A percentile compares a stretch with the other conserved stretches of the same genome.
These are phyloP conservation scores for Candida anutae DNA, from an alignment of 1,139 yeast species.

Conservation along the genomic window DNA sequence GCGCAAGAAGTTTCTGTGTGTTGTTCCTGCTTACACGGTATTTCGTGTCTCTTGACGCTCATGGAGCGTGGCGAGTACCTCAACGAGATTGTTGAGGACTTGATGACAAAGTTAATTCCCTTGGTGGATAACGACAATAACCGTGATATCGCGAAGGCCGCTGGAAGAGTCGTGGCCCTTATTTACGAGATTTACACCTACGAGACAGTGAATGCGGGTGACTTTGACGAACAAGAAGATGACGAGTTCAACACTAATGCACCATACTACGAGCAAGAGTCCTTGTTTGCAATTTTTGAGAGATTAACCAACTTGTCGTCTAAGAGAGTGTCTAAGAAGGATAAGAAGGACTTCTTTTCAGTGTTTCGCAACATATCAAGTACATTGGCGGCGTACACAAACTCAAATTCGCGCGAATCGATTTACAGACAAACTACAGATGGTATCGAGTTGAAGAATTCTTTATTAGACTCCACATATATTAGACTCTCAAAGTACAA, in stretches of 20 bases:
- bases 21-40: conserved; percentile 40
- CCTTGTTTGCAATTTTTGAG: conserved; percentile 36
- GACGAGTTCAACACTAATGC: conserved; percentile 37
- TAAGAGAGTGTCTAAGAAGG: conserved; percentile 53
- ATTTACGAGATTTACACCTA: conserved; percentile 53
- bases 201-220: conserved; percentile 21
- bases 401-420: conserved; percentile 27
- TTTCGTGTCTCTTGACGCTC: conserved; percentile 39
- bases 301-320: conserved; percentile 46
- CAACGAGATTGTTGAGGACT: conserved; percentile 34
- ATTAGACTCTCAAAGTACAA: conserved; percentile 49
- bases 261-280: conserved; percentile 55
- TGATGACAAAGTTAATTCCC: conserved; percentile 30
- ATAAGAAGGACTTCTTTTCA: conserved; percentile 53
- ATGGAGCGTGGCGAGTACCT: conserved; percentile 30
- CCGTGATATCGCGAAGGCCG: conserved; percentile 40
- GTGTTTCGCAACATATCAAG: conserved; percentile 53
- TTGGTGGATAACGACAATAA: conserved; percentile 37
- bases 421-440: conserved; percentile 26
- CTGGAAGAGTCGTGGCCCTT: conserved; percentile 55
- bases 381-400: conserved; percentile 41
- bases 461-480: conserved; percentile 35
- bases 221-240: conserved; percentile 21
- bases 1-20: conserved; percentile 32
- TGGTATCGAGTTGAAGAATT: conserved; percentile 34